phyloP scores from a whole-genome alignment of 805 yeast genomes.

The Candida yuanshanica region DNA sequence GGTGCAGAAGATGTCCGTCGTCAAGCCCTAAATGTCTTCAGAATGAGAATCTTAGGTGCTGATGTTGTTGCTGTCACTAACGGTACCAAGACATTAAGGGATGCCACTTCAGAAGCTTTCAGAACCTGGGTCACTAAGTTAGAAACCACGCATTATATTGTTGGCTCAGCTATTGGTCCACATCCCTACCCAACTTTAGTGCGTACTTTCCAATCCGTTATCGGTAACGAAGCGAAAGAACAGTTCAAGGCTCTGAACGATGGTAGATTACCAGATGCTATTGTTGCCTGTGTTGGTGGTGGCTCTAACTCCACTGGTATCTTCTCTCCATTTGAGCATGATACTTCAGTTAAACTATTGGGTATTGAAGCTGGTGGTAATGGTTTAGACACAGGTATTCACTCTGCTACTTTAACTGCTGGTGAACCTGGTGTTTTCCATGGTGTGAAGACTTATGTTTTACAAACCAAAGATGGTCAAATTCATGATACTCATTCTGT shows the following conservation, averaged over 20 bases:
- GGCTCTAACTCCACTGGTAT: constrained; percentile 96
- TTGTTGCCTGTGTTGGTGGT: constrained; percentile 99
- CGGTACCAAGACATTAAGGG: constrained; percentile 95
- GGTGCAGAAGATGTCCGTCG: constrained; percentile 99
- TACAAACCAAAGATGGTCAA: constrained; percentile 92
- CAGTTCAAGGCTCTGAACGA: constrained; percentile 76
- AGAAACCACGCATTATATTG: constrained; percentile 84
- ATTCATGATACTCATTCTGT: constrained; percentile 97
- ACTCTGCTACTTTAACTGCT: constrained; percentile 91
- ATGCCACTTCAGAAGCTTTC: constrained; percentile 96
- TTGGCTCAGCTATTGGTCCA: constrained; percentile 98
- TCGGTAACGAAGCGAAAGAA: constrained; percentile 90
- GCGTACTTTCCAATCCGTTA: constrained; percentile 95
- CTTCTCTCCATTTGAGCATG: constrained; percentile 90
- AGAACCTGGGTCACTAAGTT: constrained; percentile 91
- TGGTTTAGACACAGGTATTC: constrained; percentile 82
- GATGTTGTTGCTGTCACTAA: constrained; percentile 88
- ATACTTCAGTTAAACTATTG: constrained; percentile 64
- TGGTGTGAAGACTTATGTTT: constrained; percentile 91
- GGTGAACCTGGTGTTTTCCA: constrained; percentile 98
- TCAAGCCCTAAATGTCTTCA: constrained; percentile 95
- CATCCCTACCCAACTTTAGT: constrained; percentile 98
- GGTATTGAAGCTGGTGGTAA: constrained; percentile 99
- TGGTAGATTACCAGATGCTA: constrained; percentile 85
- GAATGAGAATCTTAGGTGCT: constrained; percentile 96